A percentile compares a stretch with the other conserved stretches of the same genome.
Evolutionary conservation across 805 yeast species (phyloP).

Genomic region (Lachancea fermentati): DNA sequence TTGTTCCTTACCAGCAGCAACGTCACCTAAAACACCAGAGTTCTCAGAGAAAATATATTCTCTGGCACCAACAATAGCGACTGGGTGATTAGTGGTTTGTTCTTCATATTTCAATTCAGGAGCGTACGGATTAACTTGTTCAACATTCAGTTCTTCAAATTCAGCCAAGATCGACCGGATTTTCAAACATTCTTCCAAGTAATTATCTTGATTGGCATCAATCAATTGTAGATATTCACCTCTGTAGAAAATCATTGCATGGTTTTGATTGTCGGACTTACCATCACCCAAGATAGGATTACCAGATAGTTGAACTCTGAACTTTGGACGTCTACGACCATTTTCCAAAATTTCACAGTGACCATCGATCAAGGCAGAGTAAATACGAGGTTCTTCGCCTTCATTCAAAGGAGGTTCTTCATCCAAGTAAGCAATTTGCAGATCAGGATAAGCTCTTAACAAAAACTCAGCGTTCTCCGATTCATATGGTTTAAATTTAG

Average conservation of each 20-base stretch:
- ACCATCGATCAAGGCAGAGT: conserved; percentile 76
- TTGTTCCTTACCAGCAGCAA: conserved; percentile 88
- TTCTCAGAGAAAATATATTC: conserved; percentile 84
- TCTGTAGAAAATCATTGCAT: conserved; percentile 70
- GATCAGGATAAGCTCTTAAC: conserved; percentile 76
- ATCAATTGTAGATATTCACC: conserved; percentile 82
- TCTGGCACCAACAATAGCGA: conserved; percentile 83
- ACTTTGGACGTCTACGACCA: conserved; percentile 72
- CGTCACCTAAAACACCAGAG: conserved; percentile 80
- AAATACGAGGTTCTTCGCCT: conserved; percentile 66
- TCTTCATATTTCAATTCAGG: conserved; percentile 59
- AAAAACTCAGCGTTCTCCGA: conserved; percentile 75
- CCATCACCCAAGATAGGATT: conserved; percentile 86
- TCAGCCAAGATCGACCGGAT: conserved; percentile 77
- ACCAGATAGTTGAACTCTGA: conserved; percentile 74
- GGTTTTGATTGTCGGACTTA: conserved; percentile 83
- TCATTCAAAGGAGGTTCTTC: conserved; percentile 78
- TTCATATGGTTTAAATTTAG: conserved; percentile 67
- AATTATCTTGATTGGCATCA: conserved; percentile 85
- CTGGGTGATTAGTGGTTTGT: conserved; percentile 52
- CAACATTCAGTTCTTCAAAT: conserved; percentile 71
- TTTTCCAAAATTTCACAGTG: conserved; percentile 66
- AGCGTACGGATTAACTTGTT: conserved; percentile 77
- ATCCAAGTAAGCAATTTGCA: conserved; percentile 88
- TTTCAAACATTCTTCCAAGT: conserved; percentile 78